Evolutionary conservation across 306 rosid species (phyloP).

Genomic region (Sicyos edulis): DNA sequence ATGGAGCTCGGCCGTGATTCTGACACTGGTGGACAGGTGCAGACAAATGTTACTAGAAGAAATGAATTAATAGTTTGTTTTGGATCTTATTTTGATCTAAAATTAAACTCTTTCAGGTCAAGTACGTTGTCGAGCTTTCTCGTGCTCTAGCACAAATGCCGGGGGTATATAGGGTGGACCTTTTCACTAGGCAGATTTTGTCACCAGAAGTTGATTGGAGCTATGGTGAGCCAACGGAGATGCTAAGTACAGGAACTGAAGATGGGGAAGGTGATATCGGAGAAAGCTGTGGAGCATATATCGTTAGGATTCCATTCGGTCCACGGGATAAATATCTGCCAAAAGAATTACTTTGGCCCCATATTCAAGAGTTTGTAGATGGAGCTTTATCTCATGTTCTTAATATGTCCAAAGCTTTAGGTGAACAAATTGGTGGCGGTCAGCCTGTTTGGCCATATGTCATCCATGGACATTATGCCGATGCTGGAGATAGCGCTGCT

Average conservation of each 20-base stretch:
- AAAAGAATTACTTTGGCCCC: slow-evolving; percentile 86
- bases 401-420: slow-evolving; percentile 81
- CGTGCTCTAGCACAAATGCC: slow-evolving; percentile 88
- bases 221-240: slow-evolving; percentile 87
- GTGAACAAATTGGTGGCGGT: slow-evolving; percentile 76
- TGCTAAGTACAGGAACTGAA: slow-evolving; percentile 53
- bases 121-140: slow-evolving; percentile 85
- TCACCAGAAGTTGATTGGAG: slow-evolving; percentile 89
- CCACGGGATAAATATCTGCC: slow-evolving; percentile 70
- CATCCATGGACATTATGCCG: slow-evolving; percentile 87
- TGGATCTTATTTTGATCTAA: not conserved
- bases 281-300: slow-evolving; percentile 89
- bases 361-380: slow-evolving; percentile 79
- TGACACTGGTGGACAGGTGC: slow-evolving; percentile 93
- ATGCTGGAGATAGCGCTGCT: slow-evolving; percentile 89
- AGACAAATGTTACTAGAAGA: not conserved
- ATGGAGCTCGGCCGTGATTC: slow-evolving; percentile 97
- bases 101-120: slow-evolving; percentile 41
- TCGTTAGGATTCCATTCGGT: slow-evolving; percentile 78
- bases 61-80: not conserved
- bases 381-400: slow-evolving; percentile 86
- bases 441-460: slow-evolving; percentile 91
- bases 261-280: slow-evolving; percentile 56
- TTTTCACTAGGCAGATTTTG: slow-evolving; percentile 75
- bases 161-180: slow-evolving; percentile 83